Evolutionary conservation across 345 rosid species (phyloP).

Genomic region (Mallotus nudiflorus): DNA sequence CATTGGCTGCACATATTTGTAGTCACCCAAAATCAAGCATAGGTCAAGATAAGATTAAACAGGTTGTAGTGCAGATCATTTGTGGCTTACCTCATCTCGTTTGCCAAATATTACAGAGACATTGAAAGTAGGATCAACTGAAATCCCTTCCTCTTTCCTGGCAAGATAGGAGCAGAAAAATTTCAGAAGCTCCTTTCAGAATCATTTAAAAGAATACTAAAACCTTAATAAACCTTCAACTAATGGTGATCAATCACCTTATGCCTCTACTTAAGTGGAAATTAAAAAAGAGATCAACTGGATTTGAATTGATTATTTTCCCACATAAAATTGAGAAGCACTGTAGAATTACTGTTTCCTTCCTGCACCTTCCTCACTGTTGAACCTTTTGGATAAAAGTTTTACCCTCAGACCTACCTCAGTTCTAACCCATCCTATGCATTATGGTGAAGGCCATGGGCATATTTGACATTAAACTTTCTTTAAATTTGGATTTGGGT

Average conservation of each 20-base stretch:
- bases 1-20: slow-evolving; percentile 60
- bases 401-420: too few relatives aligned
- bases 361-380: not conserved
- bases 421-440: too few relatives aligned
- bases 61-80: not conserved
- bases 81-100: slow-evolving; percentile 72
- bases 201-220: too few relatives aligned
- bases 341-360: not conserved
- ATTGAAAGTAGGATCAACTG: slow-evolving; percentile 67
- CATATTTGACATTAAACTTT: too few relatives aligned
- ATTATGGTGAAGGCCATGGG: too few relatives aligned
- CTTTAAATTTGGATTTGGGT: too few relatives aligned
- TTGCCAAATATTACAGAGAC: slow-evolving; percentile 89
- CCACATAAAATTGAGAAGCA: not conserved
- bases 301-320: not conserved
- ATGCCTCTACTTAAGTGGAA: not conserved
- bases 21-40: slow-evolving; percentile 18
- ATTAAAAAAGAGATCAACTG: not conserved
- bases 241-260: not conserved
- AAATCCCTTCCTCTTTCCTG: slow-evolving; percentile 90
- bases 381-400: not conserved
- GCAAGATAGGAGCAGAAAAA: slow-evolving; percentile 9
- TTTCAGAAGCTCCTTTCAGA: not conserved
- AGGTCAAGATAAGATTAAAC: slow-evolving; percentile 4
- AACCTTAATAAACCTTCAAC: not conserved